A percentile compares a stretch with the other conserved stretches of the same genome.
Evolutionary conservation across 1,139 yeast genomes (phyloP).

Genomic region (Schizosaccharomyces versatilis): DNA sequence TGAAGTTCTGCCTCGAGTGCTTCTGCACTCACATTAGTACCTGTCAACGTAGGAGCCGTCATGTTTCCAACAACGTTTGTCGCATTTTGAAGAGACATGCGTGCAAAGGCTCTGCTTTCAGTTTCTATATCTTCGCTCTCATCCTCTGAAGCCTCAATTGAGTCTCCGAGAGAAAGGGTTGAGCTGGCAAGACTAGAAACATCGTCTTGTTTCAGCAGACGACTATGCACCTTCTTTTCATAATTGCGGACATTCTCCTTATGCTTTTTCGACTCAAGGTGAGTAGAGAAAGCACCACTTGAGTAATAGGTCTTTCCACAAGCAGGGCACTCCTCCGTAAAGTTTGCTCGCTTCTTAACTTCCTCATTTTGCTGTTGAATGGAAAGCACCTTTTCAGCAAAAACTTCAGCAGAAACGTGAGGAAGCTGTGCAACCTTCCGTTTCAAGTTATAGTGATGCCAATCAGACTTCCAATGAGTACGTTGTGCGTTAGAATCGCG

Average conservation of each 20-base stretch:
- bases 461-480: slow-evolving; percentile 81
- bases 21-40: slow-evolving; percentile 12
- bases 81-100: neutral
- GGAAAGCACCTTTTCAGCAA: slow-evolving; percentile 49
- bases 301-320: slow-evolving; percentile 14
- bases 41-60: neutral
- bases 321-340: slow-evolving; percentile 11
- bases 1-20: slow-evolving; percentile 13
- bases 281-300: slow-evolving; percentile 15
- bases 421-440: slow-evolving; percentile 73
- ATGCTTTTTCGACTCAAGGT: slow-evolving; percentile 13
- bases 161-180: slow-evolving; percentile 43
- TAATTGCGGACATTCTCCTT: slow-evolving; percentile 6
- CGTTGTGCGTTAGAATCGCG: slow-evolving; percentile 63
- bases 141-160: slow-evolving; percentile 19
- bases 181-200: slow-evolving; percentile 36
- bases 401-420: slow-evolving; percentile 56
- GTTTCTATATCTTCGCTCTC: slow-evolving; percentile 12
- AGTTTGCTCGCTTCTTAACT: slow-evolving; percentile 17
- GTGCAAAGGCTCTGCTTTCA: neutral
- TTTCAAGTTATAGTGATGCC: slow-evolving; percentile 86
- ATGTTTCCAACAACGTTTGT: neutral
- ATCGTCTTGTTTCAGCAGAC: slow-evolving; percentile 12
- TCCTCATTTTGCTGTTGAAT: slow-evolving; percentile 22
- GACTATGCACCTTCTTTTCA: slow-evolving; percentile 5